Evolutionary conservation across 257 asterid species (phyloP).

Genomic region (Jasminum sambac): DNA sequence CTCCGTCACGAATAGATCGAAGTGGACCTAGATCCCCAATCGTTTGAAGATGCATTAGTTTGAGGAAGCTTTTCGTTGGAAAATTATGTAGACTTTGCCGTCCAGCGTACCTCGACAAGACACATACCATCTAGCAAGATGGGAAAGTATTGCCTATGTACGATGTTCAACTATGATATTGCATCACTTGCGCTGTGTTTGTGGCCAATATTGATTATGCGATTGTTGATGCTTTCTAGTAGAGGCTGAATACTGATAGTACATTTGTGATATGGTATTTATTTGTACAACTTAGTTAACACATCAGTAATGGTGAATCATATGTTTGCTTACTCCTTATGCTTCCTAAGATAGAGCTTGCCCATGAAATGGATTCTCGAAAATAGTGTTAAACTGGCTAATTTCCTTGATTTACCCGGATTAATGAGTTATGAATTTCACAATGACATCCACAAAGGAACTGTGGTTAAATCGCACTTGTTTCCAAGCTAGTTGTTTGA

Average conservation of each 20-base stretch:
- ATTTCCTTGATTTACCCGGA: slow-evolving; percentile 5
- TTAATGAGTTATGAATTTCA: neutral
- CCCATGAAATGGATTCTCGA: slow-evolving; percentile 3
- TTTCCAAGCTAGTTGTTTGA: neutral
- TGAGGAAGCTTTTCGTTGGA: no score
- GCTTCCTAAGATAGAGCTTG: neutral
- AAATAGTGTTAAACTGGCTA: slow-evolving; percentile 1
- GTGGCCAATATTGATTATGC: slow-evolving; percentile 7
- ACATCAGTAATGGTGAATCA: neutral
- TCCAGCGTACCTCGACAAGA: no score
- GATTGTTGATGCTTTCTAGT: neutral
- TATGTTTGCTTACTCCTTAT: slow-evolving; percentile 6
- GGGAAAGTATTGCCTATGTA: slow-evolving; percentile 39
- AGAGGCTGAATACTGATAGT: slow-evolving; percentile 9
- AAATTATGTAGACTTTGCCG: no score
- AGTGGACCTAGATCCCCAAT: no score
- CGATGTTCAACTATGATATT: slow-evolving; percentile 29
- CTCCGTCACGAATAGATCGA: no score
- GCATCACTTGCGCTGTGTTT: neutral
- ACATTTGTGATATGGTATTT: slow-evolving; percentile 1
- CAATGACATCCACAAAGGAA: neutral
- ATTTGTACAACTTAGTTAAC: neutral
- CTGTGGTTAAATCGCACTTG: neutral
- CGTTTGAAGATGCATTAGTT: no score
- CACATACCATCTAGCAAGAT: no score